These are phyloP conservation scores for Funneliformis caledonium DNA, from an alignment of 371 early-diverging fungal species.

Conservation along the genomic window DNA sequence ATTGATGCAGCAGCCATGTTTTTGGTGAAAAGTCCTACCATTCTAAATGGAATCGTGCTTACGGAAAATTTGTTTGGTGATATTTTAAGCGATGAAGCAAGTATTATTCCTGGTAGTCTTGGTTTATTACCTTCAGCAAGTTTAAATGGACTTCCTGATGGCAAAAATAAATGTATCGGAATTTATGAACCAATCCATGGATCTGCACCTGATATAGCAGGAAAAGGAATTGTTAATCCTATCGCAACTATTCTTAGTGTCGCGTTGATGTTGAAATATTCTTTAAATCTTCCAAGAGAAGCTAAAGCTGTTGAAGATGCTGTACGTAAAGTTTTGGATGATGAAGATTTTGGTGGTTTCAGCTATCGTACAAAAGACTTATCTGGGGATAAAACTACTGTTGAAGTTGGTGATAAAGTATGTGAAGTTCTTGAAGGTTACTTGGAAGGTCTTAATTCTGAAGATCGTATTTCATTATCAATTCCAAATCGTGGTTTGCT, in stretches of 20 bases:
- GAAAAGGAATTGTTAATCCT: conserved; percentile 94
- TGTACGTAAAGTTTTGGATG: conserved; percentile 90
- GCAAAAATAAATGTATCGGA: conserved; percentile 75
- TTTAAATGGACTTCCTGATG: conserved; percentile 82
- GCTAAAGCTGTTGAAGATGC: conserved; percentile 91
- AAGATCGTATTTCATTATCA: conserved; percentile 51
- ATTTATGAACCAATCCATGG: conserved; percentile 98
- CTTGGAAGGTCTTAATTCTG: conserved; percentile 59
- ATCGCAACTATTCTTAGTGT: conserved; percentile 95
- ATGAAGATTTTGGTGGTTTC: conserved; percentile 65
- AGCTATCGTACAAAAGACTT: conserved; percentile 90
- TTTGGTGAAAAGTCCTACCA: conserved; percentile 88
- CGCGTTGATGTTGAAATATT: conserved; percentile 94
- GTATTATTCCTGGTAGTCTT: conserved; percentile 93
- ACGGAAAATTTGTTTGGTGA: conserved; percentile 99
- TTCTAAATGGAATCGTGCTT: conserved; percentile 91
- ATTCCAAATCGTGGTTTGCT: conserved; percentile 46
- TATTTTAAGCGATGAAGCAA: conserved; percentile 94
- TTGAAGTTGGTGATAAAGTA: conserved; percentile 89
- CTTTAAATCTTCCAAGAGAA: conserved; percentile 85
- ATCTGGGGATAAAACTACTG: conserved; percentile 81
- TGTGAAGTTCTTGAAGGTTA: conserved; percentile 66
- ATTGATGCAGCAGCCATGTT: conserved; percentile 98
- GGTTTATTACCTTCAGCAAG: conserved; percentile 94
- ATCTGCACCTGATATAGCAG: conserved; percentile 97